Base-by-base conservation (phyloP, 139 green algal species). In the Spirogloea muscicola region DNA sequence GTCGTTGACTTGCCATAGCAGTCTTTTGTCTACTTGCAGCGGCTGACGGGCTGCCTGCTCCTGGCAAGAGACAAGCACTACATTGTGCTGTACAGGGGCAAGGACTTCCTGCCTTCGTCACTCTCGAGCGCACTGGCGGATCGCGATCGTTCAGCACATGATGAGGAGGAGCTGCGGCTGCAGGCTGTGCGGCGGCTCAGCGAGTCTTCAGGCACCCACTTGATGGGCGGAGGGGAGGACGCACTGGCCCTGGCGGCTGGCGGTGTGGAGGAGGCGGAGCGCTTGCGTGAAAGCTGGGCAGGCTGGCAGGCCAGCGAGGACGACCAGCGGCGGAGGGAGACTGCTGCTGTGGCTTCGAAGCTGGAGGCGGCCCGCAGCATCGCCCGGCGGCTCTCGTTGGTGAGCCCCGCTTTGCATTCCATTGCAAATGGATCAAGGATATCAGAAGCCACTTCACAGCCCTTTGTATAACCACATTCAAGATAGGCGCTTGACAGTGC, bases 11-110 rank as follows among this genome's bases (percentile, higher is more conserved):
- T n/a, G n/a, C n/a, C n/a, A n/a, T 51, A 25, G 43, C 13, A 25
- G 43, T 13, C 43, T 51, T 51, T 13, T 51, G 10, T 51, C 43
- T 51, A 10, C 43, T 51, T 9, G 1, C 68, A 77, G 68, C 34
- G 44, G 21, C 36, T 77, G 68, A 77, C 68, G 44, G 68, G 68
- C 2, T 57, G 68, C 33, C 10, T 62, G 39, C 59, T 77, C 34
- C 62, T 77, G 37, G 31, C 59, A n/a, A 37, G 68, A n/a, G 68
- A 77, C 68, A 77, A 67, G 36, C 48, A 60, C 31, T 68, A 60
- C 36, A 72, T 77, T 39, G 9, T 76, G 31, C 21, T 77, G 36
- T 74, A 77, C 58, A 57, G 68, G 58, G 68, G 68, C 58, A 77
- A 77, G 39, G 68, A 77, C 48, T 77, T 77, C 44, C 42, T 77